Evolutionary conservation across 106 monocot species (phyloP), one percentile per base, ranked within the genome.

Genomic region (Xerophyta viscosa): DNA sequence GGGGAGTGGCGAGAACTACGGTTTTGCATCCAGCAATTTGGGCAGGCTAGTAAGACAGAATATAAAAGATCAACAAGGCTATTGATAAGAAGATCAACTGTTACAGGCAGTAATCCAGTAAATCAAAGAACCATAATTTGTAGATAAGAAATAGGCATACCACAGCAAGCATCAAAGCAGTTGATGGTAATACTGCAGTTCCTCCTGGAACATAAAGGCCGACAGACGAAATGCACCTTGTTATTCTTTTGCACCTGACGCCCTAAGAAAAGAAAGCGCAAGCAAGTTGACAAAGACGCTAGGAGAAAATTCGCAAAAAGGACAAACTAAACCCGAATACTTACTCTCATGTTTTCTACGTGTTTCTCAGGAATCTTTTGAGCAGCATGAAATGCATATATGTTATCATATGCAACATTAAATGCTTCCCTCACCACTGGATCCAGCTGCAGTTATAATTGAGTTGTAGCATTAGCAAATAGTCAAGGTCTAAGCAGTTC

Each of bases 161-260:
- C 78, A 98, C 90, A 25, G 96, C 57, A 50, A 98, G 82, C 96
- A 98, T 98, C 65, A 98, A 58, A 60, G 96, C 96, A 60, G 89
- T 98, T 37, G 96, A 98, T 20, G 89, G 96, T 60, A 98, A 77
- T 26, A 98, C 90, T 57, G 96, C 96, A 71, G 89, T 98, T 25
- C 96, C 96, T 14, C 96, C 96, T 39, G 89, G 96, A 58, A 90
- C 96, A 66, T 98, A 98, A 61, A 98, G 85, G 42, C 96, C 96
- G 18, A 98, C 89, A 52, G 85, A 76, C 33, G 72, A 41, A 61
- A 98, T 90, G 57, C 75, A 71, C 68, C 85, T 85, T 61, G 89
- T 64, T 55, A 98, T 79, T 69, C 89, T 76, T 79, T 86, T 98
- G 71, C 89, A 98, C 73, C 71, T 76, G 27, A 98, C 96, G 60